Base-by-base conservation (phyloP, 257 asterid species). In the Hygrophila difformis region DNA sequence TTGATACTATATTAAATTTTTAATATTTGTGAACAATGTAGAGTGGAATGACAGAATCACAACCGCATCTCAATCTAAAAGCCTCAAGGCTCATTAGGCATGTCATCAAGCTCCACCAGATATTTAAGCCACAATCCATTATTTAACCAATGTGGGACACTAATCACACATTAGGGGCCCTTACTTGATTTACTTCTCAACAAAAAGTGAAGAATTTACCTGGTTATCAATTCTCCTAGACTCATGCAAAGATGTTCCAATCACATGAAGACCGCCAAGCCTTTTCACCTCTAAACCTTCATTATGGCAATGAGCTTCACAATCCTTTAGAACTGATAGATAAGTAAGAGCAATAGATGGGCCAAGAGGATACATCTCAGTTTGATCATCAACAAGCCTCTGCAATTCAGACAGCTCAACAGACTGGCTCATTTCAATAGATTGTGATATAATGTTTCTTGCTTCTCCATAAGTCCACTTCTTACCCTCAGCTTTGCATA, bases 151-250 rank as follows among this genome's bases (percentile, higher is more conserved):
- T n/a, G n/a, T n/a, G n/a, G n/a, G n/a, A n/a, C n/a, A n/a, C n/a
- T n/a, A n/a, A n/a, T n/a, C n/a, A n/a, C n/a, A n/a, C n/a, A n/a
- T n/a, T n/a, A n/a, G n/a, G n/a, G n/a, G n/a, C n/a, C n/a, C n/a
- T n/a, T n/a, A n/a, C n/a, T n/a, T n/a, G n/a, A n/a, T n/a, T n/a
- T n/a, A n/a, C n/a, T n/a, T n/a, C n/a, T n/a, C n/a, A n/a, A n/a
- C n/a, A n/a, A n/a, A n/a, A 23, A 21, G 61, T 18, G 18, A 33
- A 48, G 13, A 38, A 56, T 38, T 62, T 42, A 78, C 98, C 98
- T 89, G 98, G 70, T 91, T 91, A 65, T 91, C 98, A 10, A 91
- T 91, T 74, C 98, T 82, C 65, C 98, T 70, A 7, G 98, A 91
- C 73, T 91, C 98, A 5, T 91, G 98, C 42, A 91, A 72, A 62